Conservation (phyloP, 805 yeast genomes). For the Teunomyces cretensis region DNA sequence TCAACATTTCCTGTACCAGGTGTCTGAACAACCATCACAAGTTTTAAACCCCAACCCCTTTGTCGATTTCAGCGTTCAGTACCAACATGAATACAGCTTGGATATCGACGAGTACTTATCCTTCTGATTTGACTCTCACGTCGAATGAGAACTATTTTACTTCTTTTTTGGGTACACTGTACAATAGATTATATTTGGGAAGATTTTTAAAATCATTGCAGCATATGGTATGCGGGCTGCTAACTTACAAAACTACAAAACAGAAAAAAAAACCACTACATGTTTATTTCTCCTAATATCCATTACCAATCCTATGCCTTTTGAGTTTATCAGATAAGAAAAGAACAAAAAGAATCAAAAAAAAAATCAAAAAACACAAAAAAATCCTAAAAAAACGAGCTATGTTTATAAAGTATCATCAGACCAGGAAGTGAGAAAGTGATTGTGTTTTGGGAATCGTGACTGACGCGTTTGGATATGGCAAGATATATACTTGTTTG, state of each 20-base stretch:
- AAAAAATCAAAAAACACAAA: constrained; percentile 6
- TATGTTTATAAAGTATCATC: constrained; percentile 8
- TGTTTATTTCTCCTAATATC: too few relatives aligned
- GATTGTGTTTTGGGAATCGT: neutral
- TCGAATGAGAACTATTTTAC: neutral
- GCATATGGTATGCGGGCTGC: neutral
- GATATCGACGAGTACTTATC: constrained; percentile 34
- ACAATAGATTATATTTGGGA: constrained; percentile 3
- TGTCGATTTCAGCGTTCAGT: constrained; percentile 2
- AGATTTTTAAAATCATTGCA: neutral
- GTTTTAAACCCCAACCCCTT: constrained; percentile 2
- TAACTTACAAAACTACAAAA: neutral
- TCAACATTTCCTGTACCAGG: constrained; percentile 7
- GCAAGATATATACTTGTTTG: neutral
- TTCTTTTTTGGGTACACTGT: constrained; percentile 1
- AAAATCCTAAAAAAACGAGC: constrained; percentile 14
- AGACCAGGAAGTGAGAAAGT: neutral
- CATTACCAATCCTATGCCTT: neutral
- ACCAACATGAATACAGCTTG: constrained; percentile 14
- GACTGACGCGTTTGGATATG: constrained; percentile 4
- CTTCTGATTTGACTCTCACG: constrained; percentile 13
- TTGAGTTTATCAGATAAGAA: constrained; percentile 1
- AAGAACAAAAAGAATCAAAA: constrained; percentile 4
- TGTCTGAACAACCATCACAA: constrained; percentile 5
- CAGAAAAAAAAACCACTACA: too few relatives aligned